Conservation (phyloP, 495 filamentous ascomycete species). For the Tuber borchii region DNA sequence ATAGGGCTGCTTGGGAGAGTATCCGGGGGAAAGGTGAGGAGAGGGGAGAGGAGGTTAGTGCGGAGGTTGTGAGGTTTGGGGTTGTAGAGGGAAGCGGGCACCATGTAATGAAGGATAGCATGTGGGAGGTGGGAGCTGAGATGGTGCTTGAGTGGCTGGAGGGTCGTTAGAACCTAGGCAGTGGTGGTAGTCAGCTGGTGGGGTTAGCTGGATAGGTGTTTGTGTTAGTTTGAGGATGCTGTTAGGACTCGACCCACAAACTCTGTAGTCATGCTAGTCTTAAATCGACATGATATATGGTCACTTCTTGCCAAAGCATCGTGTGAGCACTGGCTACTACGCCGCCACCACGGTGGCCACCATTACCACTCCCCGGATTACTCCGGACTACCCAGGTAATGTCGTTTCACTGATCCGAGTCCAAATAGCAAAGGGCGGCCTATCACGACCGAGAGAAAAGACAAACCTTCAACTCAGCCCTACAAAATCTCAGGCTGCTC, state of each 20-base stretch:
- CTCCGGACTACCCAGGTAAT: too few relatives aligned
- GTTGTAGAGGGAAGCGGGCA: slow-evolving; percentile 45
- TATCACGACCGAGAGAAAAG: not conserved
- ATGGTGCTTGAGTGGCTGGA: slow-evolving; percentile 42
- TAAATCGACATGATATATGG: not conserved
- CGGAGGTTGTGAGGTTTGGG: slow-evolving; percentile 42
- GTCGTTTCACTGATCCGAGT: too few relatives aligned
- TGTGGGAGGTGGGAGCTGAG: slow-evolving; percentile 44
- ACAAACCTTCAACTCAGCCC: not conserved
- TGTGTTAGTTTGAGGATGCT: not conserved
- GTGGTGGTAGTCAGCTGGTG: not conserved
- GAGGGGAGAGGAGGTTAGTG: slow-evolving; percentile 20
- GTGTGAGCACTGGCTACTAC: too few relatives aligned
- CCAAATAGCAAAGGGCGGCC: not conserved
- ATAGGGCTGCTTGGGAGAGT: slow-evolving; percentile 29
- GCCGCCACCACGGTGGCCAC: too few relatives aligned
- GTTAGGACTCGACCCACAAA: not conserved
- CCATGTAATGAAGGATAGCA: slow-evolving; percentile 48
- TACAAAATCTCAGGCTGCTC: not conserved
- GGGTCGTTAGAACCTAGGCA: not conserved
- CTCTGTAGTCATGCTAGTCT: not conserved
- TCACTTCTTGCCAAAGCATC: too few relatives aligned
- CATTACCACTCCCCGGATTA: too few relatives aligned
- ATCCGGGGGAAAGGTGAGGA: slow-evolving; percentile 27
- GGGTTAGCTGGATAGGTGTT: not conserved